Evolutionary conservation across 2,329 filamentous ascomycete genomes (phyloP).

Genomic region (Aspergillus unguis): DNA sequence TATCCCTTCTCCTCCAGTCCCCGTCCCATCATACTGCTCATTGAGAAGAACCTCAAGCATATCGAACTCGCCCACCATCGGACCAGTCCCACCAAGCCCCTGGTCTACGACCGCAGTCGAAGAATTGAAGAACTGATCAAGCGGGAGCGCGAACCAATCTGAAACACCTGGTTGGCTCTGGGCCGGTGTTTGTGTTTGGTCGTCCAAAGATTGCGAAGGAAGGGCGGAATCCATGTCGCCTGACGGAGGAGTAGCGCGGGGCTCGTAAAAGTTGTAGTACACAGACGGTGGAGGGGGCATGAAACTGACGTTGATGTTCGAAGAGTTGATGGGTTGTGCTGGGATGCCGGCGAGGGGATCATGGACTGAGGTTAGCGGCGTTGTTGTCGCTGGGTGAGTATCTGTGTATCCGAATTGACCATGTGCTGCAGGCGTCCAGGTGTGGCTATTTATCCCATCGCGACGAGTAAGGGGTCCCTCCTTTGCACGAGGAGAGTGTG

Average conservation of each 20-base stretch:
- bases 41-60: slow-evolving; percentile 49
- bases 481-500: slow-evolving; percentile 36
- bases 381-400: slow-evolving; percentile 20
- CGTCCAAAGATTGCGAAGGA: slow-evolving; percentile 26
- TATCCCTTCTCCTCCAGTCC: slow-evolving; percentile 19
- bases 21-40: slow-evolving; percentile 37
- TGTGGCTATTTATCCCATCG: slow-evolving; percentile 24
- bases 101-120: slow-evolving; percentile 46
- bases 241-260: slow-evolving; percentile 32
- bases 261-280: slow-evolving; percentile 45
- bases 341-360: slow-evolving; percentile 45
- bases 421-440: slow-evolving; percentile 24
- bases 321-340: slow-evolving; percentile 44
- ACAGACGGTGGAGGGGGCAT: slow-evolving; percentile 47
- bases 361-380: slow-evolving; percentile 26
- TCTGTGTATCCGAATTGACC: slow-evolving; percentile 25
- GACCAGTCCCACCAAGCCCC: slow-evolving; percentile 58
- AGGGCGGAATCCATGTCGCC: slow-evolving; percentile 27
- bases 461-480: slow-evolving; percentile 26
- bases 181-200: background rate
- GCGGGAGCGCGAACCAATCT: slow-evolving; percentile 61
- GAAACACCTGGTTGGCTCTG: slow-evolving; percentile 29
- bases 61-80: slow-evolving; percentile 56
- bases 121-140: slow-evolving; percentile 57
- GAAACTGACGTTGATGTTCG: slow-evolving; percentile 45